A percentile compares a stretch with the other conserved stretches of the same genome.
These are phyloP conservation scores for Monosporascus sp. DNA, from an alignment of 2,329 filamentous ascomycete genomes.

Conservation along the genomic window DNA sequence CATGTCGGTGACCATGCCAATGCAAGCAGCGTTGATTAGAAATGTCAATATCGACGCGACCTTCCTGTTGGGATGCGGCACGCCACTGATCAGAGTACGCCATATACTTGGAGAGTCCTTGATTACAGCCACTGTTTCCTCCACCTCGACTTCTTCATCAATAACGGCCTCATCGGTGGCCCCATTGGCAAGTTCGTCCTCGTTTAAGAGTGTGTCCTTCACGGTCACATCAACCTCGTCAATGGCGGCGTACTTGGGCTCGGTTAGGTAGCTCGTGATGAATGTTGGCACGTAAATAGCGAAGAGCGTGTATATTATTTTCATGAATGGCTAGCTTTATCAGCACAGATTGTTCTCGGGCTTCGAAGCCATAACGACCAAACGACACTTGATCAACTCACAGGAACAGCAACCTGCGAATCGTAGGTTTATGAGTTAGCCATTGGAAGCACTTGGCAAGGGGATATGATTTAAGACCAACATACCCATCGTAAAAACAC, in stretches of 20 bases:
- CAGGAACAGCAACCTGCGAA: constrained; percentile 23
- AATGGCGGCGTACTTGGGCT: constrained; percentile 52
- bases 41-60: constrained; percentile 63
- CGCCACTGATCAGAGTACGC: constrained; percentile 67
- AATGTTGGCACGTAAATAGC: constrained; percentile 63
- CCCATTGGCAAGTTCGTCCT: constrained; percentile 29
- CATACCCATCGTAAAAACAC: constrained; percentile 60
- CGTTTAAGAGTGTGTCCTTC: constrained; percentile 39
- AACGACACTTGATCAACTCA: constrained; percentile 12
- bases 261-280: constrained; percentile 51
- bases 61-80: constrained; percentile 66
- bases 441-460: constrained; percentile 11
- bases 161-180: constrained; percentile 29
- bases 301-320: constrained; percentile 54
- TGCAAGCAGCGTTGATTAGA: constrained; percentile 64
- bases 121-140: constrained; percentile 57
- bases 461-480: constrained; percentile 4
- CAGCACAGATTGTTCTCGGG: constrained; percentile 2
- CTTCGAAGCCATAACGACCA: neutral
- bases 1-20: constrained; percentile 69
- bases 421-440: neutral
- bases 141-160: constrained; percentile 51
- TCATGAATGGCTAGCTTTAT: constrained; percentile 17
- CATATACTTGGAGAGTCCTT: constrained; percentile 52
- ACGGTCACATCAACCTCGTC: constrained; percentile 55